Base-by-base conservation (phyloP, 2,329 filamentous ascomycete species). In the Bisporella sp. region DNA sequence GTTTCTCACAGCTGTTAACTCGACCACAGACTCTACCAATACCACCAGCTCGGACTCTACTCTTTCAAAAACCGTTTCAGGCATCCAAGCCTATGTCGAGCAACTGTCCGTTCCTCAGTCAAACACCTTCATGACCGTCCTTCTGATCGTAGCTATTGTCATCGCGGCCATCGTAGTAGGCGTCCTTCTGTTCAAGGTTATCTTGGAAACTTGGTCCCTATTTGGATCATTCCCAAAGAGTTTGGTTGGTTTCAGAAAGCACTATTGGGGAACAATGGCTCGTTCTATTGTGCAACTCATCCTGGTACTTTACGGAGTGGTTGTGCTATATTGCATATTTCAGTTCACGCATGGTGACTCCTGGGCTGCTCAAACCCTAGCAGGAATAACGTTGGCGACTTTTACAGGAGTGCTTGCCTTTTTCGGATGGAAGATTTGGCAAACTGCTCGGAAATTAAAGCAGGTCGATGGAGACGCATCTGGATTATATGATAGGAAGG, bases 101-200 rank as follows among this genome's bases (percentile, higher is more conserved):
- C 77, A 91, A 65, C 78, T 96, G 51, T 82, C 81, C 41, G 90
- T 97, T 48, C 93, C 93, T 13, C 81, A 87, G 59, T 83, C 87
- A 45, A 95, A 96, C 71, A 90, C 89, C 1, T 97, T 97, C 73
- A 95, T 99, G 91, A 96, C 89, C 0, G 84, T 96, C 4, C 78
- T 97, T 1, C 74, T 97, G 47, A 74, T 96, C 53, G 92, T 96
- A 54, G 88, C 89, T 55, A 93, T 96, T 57, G 76, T 95, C 47
- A 81, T 97, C 56, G 91, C 83, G 4, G 79, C 80, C 33, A 92
- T 96, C 57, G 85, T 87, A 41, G 87, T 96, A 29, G 82, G 87
- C 30, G 91, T 97, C 58, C 75, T 97, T 31, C 78, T 97, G 5
- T 78, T 95, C 70, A 99, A 97, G 73, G 82, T 95, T 51, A 81